These are phyloP conservation scores for Populus nigra DNA, from an alignment of 345 rosid genomes.

Conservation along the genomic window DNA sequence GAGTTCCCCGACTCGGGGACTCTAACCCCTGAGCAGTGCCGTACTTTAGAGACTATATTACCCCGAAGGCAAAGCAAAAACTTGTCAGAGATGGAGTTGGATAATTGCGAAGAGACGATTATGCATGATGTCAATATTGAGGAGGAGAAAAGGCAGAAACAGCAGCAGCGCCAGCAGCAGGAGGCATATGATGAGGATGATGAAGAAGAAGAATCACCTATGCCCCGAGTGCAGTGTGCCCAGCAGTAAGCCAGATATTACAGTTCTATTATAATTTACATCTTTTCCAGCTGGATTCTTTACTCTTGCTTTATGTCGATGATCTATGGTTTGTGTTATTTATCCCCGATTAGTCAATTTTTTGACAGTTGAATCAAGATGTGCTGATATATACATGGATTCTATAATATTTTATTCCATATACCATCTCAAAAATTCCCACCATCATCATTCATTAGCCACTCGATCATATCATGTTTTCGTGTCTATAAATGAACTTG, in stretches of 20 bases:
- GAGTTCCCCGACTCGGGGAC: conserved; percentile 49
- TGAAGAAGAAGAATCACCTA: conserved; percentile 29
- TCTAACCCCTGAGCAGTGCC: conserved; percentile 51
- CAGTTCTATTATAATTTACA: not conserved
- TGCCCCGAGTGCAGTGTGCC: conserved; percentile 61
- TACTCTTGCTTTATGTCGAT: not conserved
- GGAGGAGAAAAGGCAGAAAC: conserved; percentile 43
- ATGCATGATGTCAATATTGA: conserved; percentile 66
- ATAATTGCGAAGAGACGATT: conserved; percentile 76
- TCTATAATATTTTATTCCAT: not conserved
- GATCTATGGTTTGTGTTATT: not conserved
- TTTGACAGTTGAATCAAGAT: not conserved
- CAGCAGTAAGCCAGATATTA: conserved; percentile 39
- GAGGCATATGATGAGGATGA: conserved; percentile 69
- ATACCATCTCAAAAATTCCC: not conserved
- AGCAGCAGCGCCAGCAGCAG: conserved; percentile 35
- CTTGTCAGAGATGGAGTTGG: conserved; percentile 65
- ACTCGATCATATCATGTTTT: not conserved
- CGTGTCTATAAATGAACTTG: not conserved
- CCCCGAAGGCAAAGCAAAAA: conserved; percentile 44
- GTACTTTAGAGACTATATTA: conserved; percentile 46
- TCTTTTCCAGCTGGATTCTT: not conserved
- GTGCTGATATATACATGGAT: not conserved
- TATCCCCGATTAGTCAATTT: not conserved
- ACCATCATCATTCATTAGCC: not conserved